Conservation (phyloP, 202 grass and related monocot genomes). For the Dendrocalamus latiflorus region DNA sequence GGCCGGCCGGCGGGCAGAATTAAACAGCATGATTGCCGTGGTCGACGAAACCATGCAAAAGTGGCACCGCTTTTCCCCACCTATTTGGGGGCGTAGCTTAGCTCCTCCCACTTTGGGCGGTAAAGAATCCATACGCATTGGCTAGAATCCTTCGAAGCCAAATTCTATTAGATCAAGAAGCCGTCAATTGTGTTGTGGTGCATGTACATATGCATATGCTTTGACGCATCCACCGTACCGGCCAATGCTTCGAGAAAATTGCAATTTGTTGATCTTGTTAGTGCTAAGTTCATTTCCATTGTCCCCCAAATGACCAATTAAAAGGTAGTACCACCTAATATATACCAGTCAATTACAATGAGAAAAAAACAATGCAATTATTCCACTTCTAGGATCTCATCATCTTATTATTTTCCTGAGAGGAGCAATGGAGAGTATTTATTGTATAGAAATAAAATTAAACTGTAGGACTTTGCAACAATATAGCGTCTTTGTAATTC, state of each 20-base stretch:
- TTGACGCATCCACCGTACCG: not conserved
- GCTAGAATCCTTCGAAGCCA: constrained; percentile 39
- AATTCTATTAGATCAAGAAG: constrained; percentile 25
- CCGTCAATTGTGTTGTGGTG: constrained; percentile 20
- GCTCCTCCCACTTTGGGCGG: constrained; percentile 68
- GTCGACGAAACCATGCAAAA: constrained; percentile 58
- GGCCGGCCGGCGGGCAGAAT: constrained; percentile 8
- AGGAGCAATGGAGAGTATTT: not conserved
- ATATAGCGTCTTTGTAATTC: not conserved
- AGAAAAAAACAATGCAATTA: not conserved
- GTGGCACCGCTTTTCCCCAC: constrained; percentile 36
- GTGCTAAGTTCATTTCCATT: not conserved
- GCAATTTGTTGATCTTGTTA: not conserved
- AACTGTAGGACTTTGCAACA: not conserved
- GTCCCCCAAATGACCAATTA: not conserved
- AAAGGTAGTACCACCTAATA: not conserved
- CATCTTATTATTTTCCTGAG: not conserved
- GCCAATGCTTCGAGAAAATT: not conserved
- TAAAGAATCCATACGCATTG: constrained; percentile 47
- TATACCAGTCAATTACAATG: too few relatives aligned
- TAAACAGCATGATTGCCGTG: constrained; percentile 55
- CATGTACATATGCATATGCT: not conserved
- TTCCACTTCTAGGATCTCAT: not conserved
- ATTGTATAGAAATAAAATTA: not conserved
- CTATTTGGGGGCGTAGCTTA: constrained; percentile 30